Base-by-base conservation (phyloP, 208 protist genomes). In the Endotrypanum monterogeii region DNA sequence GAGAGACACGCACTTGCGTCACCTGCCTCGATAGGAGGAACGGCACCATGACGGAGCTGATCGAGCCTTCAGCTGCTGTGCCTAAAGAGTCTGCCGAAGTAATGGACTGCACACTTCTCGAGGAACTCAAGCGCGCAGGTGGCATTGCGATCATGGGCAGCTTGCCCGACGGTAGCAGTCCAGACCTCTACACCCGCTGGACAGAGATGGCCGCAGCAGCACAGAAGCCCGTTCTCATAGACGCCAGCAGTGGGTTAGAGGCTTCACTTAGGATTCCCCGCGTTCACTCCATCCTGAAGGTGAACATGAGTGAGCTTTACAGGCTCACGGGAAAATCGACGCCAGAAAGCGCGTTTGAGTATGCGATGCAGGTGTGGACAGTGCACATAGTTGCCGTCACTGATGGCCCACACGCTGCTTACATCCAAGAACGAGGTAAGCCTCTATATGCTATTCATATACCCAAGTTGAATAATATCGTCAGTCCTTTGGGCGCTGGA, bases 21-120 rank as follows among this genome's bases (percentile, higher is more conserved):
- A 84, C 79, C 20, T 87, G 83, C 57, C 79, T 87, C 14, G 67
- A 77, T 46, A 32, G 41, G 14, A 28, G 46, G 18, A 50, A 72
- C 52, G 63, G 66, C 25, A 77, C 74, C 25, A 87, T 87, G 83
- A 84, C 73, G 52, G 83, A 82, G 70, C 80, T 87, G 25, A 82
- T 87, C 54, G 73, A 79, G 70, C 76, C 83, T 18, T 84, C 76
- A 16, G 73, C 52, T 32, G 60, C 76, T 3, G 78, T 76, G 30
- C 82, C 77, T 30, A 57, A 63, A 50, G 71, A 74, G 23, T 73
- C 77, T 6, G 78, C 73, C 28, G 58, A 41, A 9, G 74, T 73
- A 55, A 80, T 80, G 77, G 70, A 76, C 30, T 39, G 39, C 41
- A 54, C 52, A 39, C 56, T 82, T 8, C 9, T 30, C 12, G 69